phyloP scores from a whole-genome alignment of 2,329 filamentous ascomycete genomes.

The Tolypocladium inflatum region DNA sequence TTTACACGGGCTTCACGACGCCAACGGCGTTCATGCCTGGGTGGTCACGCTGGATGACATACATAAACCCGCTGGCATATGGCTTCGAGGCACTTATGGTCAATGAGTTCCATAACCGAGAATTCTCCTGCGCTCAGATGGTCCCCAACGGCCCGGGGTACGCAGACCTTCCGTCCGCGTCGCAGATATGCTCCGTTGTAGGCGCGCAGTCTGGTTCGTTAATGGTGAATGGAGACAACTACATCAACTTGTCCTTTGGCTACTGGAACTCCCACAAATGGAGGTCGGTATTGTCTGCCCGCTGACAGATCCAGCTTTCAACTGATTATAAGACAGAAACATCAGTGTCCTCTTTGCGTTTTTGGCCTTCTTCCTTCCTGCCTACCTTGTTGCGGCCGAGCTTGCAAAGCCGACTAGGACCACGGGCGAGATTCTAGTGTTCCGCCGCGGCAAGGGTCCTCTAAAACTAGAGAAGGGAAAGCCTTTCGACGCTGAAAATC shows the following conservation, averaged over 20 bases:
- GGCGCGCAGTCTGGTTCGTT: conserved; percentile 45
- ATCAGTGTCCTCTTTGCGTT: conserved; percentile 60
- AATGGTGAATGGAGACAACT: conserved; percentile 48
- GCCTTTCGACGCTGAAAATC: conserved; percentile 43
- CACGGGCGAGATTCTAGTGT: conserved; percentile 68
- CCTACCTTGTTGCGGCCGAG: conserved; percentile 57
- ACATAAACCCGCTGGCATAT: conserved; percentile 70
- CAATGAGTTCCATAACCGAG: conserved; percentile 66
- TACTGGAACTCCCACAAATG: conserved; percentile 54
- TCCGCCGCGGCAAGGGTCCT: conserved; percentile 51
- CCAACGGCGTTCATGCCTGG: conserved; percentile 60
- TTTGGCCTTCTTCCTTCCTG: conserved; percentile 48
- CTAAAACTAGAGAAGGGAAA: conserved; percentile 42
- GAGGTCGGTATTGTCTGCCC: conserved; percentile 15
- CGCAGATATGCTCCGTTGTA: conserved; percentile 49
- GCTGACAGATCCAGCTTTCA: too few species aligned
- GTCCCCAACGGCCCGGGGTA: conserved; percentile 9
- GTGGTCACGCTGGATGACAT: conserved; percentile 80
- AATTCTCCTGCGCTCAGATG: conserved; percentile 41
- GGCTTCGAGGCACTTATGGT: conserved; percentile 73
- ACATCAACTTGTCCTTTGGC: conserved; percentile 41
- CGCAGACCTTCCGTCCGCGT: conserved; percentile 16
- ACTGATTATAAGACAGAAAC: conserved; percentile 33
- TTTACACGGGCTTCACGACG: conserved; percentile 63
- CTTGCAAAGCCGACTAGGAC: conserved; percentile 57